These are phyloP conservation scores for Decorospora gaudefroyi DNA, from an alignment of 2,329 filamentous ascomycete genomes.

Conservation along the genomic window DNA sequence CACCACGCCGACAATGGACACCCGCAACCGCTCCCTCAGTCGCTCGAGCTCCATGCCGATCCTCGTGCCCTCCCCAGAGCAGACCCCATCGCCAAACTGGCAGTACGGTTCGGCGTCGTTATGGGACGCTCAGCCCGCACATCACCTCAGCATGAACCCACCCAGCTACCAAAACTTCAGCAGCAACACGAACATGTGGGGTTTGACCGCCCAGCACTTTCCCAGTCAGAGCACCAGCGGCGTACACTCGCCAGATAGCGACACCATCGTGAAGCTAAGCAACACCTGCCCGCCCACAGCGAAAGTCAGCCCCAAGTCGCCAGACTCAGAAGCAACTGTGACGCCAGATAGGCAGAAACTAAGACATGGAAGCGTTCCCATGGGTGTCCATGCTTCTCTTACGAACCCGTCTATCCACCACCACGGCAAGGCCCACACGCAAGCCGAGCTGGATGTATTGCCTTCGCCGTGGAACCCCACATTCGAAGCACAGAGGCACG, in stretches of 20 bases:
- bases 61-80: background rate
- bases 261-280: background rate
- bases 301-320: background rate
- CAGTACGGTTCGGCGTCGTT: background rate
- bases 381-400: background rate
- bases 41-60: background rate
- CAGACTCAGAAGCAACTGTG: background rate
- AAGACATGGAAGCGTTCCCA: background rate
- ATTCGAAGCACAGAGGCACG: background rate
- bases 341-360: background rate
- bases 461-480: background rate
- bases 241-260: background rate
- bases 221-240: rapidly evolving
- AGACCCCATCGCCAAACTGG: background rate
- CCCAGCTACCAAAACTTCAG: background rate
- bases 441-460: background rate
- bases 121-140: background rate
- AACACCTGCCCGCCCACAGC: background rate
- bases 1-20: background rate
- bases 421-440: background rate
- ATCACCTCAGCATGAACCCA: background rate
- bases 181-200: too few species aligned
- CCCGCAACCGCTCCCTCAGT: background rate
- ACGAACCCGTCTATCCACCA: background rate
- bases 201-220: too few species aligned